Base-by-base conservation (phyloP, 2,329 filamentous ascomycete species). In the Fusarium sp. region DNA sequence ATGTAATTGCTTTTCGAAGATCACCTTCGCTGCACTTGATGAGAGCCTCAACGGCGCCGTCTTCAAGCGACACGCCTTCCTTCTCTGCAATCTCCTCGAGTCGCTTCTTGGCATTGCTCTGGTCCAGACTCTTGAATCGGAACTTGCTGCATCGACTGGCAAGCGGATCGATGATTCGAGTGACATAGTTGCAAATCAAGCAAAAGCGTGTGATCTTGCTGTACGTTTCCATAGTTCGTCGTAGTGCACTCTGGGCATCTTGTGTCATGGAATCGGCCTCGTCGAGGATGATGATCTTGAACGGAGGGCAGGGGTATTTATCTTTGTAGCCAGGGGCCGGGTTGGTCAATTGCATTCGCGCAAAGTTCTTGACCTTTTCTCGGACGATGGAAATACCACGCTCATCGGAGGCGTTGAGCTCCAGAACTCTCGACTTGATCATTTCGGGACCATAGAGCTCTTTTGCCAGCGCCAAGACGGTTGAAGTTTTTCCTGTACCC, bases 181-280 rank as follows among this genome's bases (percentile, higher is more conserved):
- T 98, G 47, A 99, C 96, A 76, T 99, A 99, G 82, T 99, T 99
- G 83, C 97, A 99, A 62, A 98, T 95, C 44, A 99, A 85, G 78
- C 96, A 98, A 81, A 99, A 99, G 16, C 96, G 88, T 4, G 96
- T 99, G 81, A 98, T 98, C 77, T 94, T 94, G 80, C 89, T 93
- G 81, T 98, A 98, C 47, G 94, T 97, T 83, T 99, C 96, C 96
- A 99, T 99, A 3, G 96, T 99, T 58, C 97, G 88, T 71, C 96
- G 88, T 61, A 99, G 85, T 8, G 97, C 96, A 65, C 90, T 93
- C 84, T 99, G 96, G 15, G 96, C 96, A 82, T 99, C 97, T 80
- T 98, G 95, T 41, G 96, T 99, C 95, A 99, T 98, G 73, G 92
- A 96, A 80, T 99, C 96, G 73, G 96, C 96, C 83, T 99, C 96